Evolutionary conservation across 2,329 filamentous ascomycete genomes (phyloP).

Genomic region (Aspergillus terreus): DNA sequence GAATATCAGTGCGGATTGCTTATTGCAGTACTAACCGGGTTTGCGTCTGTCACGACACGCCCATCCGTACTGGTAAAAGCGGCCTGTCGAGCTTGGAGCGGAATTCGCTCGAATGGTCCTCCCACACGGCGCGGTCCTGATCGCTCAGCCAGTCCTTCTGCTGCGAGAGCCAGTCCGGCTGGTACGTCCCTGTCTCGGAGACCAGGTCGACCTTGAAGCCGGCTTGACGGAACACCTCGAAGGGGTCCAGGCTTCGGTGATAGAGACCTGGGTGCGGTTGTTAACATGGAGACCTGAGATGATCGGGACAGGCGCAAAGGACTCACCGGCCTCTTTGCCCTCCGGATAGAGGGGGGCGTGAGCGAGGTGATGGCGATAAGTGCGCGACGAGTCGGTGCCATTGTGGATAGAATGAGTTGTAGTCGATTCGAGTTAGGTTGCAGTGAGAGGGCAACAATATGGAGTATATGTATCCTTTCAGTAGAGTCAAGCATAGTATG

Average conservation of each 20-base stretch:
- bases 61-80: too few relatives aligned
- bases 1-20: too few relatives aligned
- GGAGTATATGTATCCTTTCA: too few relatives aligned
- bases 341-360: slow-evolving; percentile 7
- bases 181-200: slow-evolving; percentile 45
- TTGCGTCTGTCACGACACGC: too few relatives aligned
- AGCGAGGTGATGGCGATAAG: slow-evolving; percentile 4
- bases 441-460: too few relatives aligned
- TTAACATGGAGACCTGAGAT: background rate
- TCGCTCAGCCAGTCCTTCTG: slow-evolving; percentile 42
- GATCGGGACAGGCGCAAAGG: background rate
- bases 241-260: background rate
- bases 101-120: slow-evolving; percentile 42
- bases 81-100: slow-evolving; percentile 2
- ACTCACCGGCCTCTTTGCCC: slow-evolving; percentile 3
- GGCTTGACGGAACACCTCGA: background rate
- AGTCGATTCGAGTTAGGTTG: too few relatives aligned
- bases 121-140: slow-evolving; percentile 38
- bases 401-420: background rate
- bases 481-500: too few relatives aligned
- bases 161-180: slow-evolving; percentile 43
- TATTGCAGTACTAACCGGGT: too few relatives aligned
- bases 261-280: background rate
- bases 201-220: slow-evolving; percentile 41
- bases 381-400: slow-evolving; percentile 1